Evolutionary conservation across 2,329 filamentous ascomycete genomes (phyloP).

Genomic region (Fusarium robinianum): DNA sequence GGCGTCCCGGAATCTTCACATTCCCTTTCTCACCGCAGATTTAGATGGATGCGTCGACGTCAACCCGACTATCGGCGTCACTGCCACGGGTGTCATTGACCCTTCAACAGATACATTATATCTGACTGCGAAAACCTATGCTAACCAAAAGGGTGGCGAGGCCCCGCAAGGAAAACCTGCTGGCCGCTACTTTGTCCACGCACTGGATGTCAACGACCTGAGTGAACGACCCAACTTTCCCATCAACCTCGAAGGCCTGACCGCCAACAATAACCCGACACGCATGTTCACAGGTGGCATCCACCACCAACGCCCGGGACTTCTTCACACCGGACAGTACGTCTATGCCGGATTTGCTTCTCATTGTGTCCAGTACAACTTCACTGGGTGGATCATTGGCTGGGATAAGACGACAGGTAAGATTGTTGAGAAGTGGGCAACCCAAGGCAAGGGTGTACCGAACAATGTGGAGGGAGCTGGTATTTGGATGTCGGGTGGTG

Average conservation of each 20-base stretch:
- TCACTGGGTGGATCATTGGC: conserved; percentile 57
- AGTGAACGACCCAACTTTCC: conserved; percentile 50
- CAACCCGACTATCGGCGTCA: conserved; percentile 52
- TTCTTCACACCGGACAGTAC: conserved; percentile 51
- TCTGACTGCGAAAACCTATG: conserved; percentile 50
- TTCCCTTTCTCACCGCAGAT: conserved; percentile 55
- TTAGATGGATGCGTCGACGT: conserved; percentile 54
- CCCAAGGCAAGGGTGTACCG: conserved; percentile 47
- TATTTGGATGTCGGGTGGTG: conserved; percentile 50
- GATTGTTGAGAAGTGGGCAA: conserved; percentile 47
- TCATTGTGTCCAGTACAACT: conserved; percentile 61
- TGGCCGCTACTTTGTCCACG: conserved; percentile 46
- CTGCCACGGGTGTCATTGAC: conserved; percentile 52
- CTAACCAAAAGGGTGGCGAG: conserved; percentile 37
- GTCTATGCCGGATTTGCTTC: conserved; percentile 60
- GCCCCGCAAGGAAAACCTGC: conserved; percentile 41
- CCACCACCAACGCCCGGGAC: conserved; percentile 55
- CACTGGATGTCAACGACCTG: conserved; percentile 46
- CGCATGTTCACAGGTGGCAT: conserved; percentile 59
- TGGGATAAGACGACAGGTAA: conserved; percentile 49
- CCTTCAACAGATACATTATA: conserved; percentile 51
- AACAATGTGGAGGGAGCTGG: conserved; percentile 47
- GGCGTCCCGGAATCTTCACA: conserved; percentile 51
- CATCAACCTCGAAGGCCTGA: conserved; percentile 51
- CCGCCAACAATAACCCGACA: conserved; percentile 50